Percentiles rank a stretch among this genome's conserved stretches.
phyloP scores from a whole-genome alignment of 2,329 filamentous ascomycete genomes.

The Fusarium udum region DNA sequence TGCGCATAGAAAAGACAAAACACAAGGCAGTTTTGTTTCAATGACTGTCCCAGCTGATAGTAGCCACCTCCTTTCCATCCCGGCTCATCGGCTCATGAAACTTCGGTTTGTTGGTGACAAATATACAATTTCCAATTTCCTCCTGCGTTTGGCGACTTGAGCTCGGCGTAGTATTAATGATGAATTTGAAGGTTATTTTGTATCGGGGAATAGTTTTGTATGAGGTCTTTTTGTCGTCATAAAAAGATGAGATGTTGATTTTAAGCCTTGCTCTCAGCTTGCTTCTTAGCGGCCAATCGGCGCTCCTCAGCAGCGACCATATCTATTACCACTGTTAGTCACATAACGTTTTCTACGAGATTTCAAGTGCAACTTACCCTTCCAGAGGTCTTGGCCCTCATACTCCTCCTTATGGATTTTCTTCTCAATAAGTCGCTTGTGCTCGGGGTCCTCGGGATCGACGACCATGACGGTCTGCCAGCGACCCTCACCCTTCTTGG shows the following conservation, averaged over 20 bases:
- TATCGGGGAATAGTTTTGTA: neutral
- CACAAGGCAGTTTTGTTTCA: neutral
- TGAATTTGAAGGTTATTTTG: slow-evolving; percentile 6
- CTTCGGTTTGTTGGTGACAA: neutral
- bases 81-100: neutral
- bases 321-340: slow-evolving; percentile 57
- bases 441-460: slow-evolving; percentile 83
- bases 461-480: slow-evolving; percentile 87
- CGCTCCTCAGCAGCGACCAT: slow-evolving; percentile 86
- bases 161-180: slow-evolving; percentile 16
- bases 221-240: neutral
- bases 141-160: neutral
- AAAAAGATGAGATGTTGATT: neutral
- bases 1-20: slow-evolving; percentile 8
- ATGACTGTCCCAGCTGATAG: neutral
- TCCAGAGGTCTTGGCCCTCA: slow-evolving; percentile 92
- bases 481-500: slow-evolving; percentile 76
- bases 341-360: neutral
- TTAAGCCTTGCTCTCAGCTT: slow-evolving; percentile 39
- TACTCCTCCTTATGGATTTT: slow-evolving; percentile 87
- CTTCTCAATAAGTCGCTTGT: slow-evolving; percentile 87
- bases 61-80: neutral
- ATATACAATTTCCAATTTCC: slow-evolving; percentile 8
- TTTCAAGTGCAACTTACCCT: slow-evolving; percentile 62
- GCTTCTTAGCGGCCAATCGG: slow-evolving; percentile 57